These are phyloP conservation scores for Vitis hybrid DNA, from an alignment of 177 flowering plant species.

Conservation along the genomic window DNA sequence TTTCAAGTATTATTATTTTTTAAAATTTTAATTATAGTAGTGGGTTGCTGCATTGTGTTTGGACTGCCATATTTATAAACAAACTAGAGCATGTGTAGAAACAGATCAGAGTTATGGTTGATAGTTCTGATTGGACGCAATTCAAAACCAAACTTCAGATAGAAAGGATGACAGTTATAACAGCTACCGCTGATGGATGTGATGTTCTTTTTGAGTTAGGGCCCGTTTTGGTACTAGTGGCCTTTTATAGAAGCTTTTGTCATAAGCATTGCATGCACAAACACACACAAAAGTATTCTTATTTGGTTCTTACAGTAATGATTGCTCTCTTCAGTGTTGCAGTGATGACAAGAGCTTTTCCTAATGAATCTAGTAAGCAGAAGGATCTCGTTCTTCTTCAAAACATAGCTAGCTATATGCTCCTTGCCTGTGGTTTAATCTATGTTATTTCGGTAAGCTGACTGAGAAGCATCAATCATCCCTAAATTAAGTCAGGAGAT, in stretches of 20 bases:
- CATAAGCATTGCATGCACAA: background rate
- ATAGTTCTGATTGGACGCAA: background rate
- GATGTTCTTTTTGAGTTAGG: background rate
- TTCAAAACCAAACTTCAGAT: background rate
- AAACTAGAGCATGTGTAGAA: background rate
- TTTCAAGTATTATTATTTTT: background rate
- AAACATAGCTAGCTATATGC: conserved; percentile 80
- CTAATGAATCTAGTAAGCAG: conserved; percentile 38
- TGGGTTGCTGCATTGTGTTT: background rate
- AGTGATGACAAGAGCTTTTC: conserved; percentile 95
- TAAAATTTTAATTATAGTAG: too few species aligned
- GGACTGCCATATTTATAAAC: background rate
- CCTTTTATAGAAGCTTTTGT: background rate
- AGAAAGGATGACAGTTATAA: background rate
- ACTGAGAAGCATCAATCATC: background rate
- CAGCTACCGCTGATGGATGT: background rate
- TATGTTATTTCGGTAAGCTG: conserved; percentile 63
- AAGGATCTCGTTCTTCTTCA: conserved; percentile 64
- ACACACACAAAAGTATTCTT: background rate
- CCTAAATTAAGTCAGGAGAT: background rate
- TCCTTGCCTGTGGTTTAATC: conserved; percentile 75
- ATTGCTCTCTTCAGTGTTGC: conserved; percentile 63
- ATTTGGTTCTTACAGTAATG: background rate
- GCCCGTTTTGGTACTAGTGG: background rate
- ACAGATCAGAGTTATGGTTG: too few species aligned